Evolutionary conservation across 78 protist genomes (phyloP), one percentile per base, ranked within the genome.

Genomic region (Guillardia theta): DNA sequence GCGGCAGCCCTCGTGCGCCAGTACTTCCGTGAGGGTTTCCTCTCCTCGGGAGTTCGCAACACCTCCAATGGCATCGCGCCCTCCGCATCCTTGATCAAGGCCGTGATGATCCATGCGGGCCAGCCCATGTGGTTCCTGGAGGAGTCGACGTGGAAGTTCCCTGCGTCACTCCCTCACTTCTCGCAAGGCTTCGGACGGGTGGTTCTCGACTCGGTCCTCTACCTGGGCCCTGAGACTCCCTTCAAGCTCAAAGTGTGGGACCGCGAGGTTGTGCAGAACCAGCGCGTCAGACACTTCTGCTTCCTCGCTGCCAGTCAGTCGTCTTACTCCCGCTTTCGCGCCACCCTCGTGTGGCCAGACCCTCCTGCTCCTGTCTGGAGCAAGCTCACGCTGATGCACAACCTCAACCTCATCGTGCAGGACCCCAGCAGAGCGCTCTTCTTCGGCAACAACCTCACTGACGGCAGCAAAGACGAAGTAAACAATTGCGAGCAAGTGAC

Each of bases 1-100:
- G 21, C 64, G 70, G 93, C 93, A 8, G 93, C 93, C 36, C 64
- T 88, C 47, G 93, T 88, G 41, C 93, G 93, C 47, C 93, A 88
- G 64, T 88, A 88, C 64, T 88, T 88, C 64, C 48, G 54, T 1
- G 44, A 88, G 43, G 93, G 93, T 0, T 48, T 45, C 45, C 33
- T 48, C 39, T 6, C 64, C 46, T 0, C 62, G 33, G 93, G 93
- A 4, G 24, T 22, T 22, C 48, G 4, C 41, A 4, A 18, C n/a
- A n/a, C 15, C 41, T 12, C 39, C 30, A 41, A 27, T 0, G 93
- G 33, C 45, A 18, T 48, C 64, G 21, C 5, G 39, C 93, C 93
- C 8, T 48, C 93, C 41, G 62, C 46, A 24, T 54, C 93, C 10
- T 30, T 88, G 70, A 44, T 88, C 93, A 88, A 88, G 93, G 93